A percentile compares a stretch with the other conserved stretches of the same genome.
Conservation (phyloP, 1,139 yeast genomes). For the Fermentozyma sake region DNA sequence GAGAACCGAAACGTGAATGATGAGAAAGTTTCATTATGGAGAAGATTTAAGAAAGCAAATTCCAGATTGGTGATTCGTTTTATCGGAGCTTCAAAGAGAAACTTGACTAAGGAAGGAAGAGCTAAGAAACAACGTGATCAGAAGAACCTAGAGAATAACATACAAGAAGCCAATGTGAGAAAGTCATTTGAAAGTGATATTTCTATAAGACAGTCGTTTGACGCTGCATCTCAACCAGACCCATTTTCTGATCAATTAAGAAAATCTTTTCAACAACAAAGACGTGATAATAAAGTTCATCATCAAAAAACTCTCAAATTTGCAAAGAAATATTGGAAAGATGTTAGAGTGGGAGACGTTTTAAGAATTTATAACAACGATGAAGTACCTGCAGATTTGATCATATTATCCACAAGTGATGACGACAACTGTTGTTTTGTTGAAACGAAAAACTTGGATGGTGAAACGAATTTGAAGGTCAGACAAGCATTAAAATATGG, state of each 20-base stretch:
- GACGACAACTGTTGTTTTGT: conserved; percentile 52
- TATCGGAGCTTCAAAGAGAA: conserved; percentile 26
- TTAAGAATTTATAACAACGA: conserved; percentile 50
- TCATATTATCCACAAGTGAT: conserved; percentile 49
- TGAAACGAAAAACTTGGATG: conserved; percentile 58
- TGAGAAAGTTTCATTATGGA: conserved; percentile 54
- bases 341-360: conserved; percentile 52
- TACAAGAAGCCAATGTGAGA: conserved; percentile 11
- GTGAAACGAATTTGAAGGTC: conserved; percentile 58
- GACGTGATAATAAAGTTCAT: conserved; percentile 4
- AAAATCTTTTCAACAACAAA: conserved; percentile 19
- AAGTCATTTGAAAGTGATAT: conserved; percentile 34
- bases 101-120: conserved; percentile 36
- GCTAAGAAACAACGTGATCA: conserved; percentile 24
- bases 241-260: conserved; percentile 20
- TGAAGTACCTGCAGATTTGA: conserved; percentile 55
- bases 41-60: conserved; percentile 52
- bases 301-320: conserved; percentile 25
- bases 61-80: conserved; percentile 26
- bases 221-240: conserved; percentile 6
- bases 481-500: conserved; percentile 46
- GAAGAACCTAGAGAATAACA: conserved; percentile 10
- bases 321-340: conserved; percentile 45
- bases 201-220: conserved; percentile 6
- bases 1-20: conserved; percentile 41